Conservation (phyloP, 163 green algal genomes). For the Trebouxia gelatinosa region DNA sequence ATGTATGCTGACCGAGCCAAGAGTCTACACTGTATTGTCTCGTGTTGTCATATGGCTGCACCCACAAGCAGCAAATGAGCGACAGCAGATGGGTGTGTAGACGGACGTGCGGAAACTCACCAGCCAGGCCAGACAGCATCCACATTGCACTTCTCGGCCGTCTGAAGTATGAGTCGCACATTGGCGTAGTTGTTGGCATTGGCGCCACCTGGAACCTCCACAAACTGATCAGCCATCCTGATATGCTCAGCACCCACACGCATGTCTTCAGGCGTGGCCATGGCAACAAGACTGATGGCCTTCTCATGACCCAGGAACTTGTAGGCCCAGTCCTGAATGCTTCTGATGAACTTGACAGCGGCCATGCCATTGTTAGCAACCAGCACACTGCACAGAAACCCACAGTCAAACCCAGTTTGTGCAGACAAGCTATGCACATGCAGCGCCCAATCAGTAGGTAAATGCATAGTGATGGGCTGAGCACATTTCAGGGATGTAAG, state of each 20-base stretch:
- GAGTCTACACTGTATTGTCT: too few species aligned
- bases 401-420: too few species aligned
- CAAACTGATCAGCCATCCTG: slow-evolving; percentile 91
- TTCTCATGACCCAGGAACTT: slow-evolving; percentile 76
- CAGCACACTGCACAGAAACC: slow-evolving; percentile 90
- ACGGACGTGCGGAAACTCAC: slow-evolving; percentile 45
- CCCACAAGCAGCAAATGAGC: too few species aligned
- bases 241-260: slow-evolving; percentile 92
- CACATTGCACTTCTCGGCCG: slow-evolving; percentile 83
- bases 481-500: neutral
- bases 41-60: too few species aligned
- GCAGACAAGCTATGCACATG: neutral
- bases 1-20: too few species aligned
- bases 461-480: neutral
- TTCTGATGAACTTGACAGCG: slow-evolving; percentile 97
- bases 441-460: neutral
- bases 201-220: slow-evolving; percentile 92
- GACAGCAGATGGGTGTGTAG: neutral
- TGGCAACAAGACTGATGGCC: slow-evolving; percentile 81
- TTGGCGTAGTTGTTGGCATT: slow-evolving; percentile 99
- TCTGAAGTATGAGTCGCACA: slow-evolving; percentile 87
- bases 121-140: slow-evolving; percentile 98
- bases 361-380: slow-evolving; percentile 99
- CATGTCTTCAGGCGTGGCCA: slow-evolving; percentile 99
- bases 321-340: slow-evolving; percentile 79